Evolutionary conservation across 1,284 basidiomycete genomes (phyloP), one percentile per base, ranked within the genome.

Genomic region (Ustilago trichophora): DNA sequence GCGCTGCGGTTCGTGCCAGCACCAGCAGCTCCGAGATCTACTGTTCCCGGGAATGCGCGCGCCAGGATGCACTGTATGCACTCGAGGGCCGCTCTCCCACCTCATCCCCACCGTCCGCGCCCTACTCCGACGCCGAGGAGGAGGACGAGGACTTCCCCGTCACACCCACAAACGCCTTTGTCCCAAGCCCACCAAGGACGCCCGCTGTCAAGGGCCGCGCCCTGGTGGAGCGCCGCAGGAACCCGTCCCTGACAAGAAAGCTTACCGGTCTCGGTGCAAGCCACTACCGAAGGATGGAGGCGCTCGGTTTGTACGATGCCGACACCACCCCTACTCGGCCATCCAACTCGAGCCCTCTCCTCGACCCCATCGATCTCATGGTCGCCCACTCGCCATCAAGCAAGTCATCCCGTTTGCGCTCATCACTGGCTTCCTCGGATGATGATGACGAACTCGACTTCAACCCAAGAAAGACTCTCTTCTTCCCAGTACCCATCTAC

Each of bases 231-330:
- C n/a, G 36, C 12, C 41, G 31, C 1, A 18, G 26, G 4, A 26
- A 38, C 18, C 45, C 44, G 3, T 33, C 52, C 11, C 21, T 64
- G 26, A 32, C 27, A 6, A 22, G 40, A 15, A 53, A 58, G 36
- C n/a, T 59, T 3, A 49, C 42, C 6, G 53, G 55, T 0, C 11
- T 65, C 12, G 62, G 51, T 4, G 46, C 62, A 19, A 59, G 50
- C 24, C 62, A 65, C 19, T 65, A 65, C 25, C 21, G 62, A 4
- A 31, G 62, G 12, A 65, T 65, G 62, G 62, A 65, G 41, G 62
- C 55, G 13, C 18, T 59, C 12, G 62, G 62, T 6, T 43, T 58
- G 19, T 65, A 65, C 47, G 54, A 58, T 25, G 42, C 35, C 15
- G 62, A 65, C 18, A 13, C 37, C 1, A 65, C 44, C 0, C 62